Evolutionary conservation across 129 eudicot species (phyloP), one percentile per base, ranked within the genome.

Genomic region (Tagetes erecta): DNA sequence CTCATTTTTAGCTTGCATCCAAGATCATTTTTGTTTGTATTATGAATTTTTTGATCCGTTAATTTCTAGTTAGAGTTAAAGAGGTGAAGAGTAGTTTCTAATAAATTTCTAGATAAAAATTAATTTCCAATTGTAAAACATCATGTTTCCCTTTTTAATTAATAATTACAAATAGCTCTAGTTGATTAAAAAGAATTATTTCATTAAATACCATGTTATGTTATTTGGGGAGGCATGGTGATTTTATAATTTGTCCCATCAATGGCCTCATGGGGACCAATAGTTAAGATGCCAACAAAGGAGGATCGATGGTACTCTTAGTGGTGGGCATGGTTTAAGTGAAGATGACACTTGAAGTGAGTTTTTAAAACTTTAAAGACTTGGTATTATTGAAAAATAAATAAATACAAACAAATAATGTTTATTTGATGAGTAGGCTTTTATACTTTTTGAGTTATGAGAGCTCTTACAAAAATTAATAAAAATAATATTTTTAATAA

Each of bases 281-380:
- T 37, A 4, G 37, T 64, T 38, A 44, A 75, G 77, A 50, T n/a
- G 53, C 53, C 47, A 57, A 39, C 52, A 41, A 39, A 51, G 4
- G 64, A 75, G 36, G 56, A 69, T 75, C 34, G 71, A 75, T 57
- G 49, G 51, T 44, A 39, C 36, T 8, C 35, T 9, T 73, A 73
- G 80, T 75, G 73, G 80, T 76, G 68, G 80, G 59, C 75, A 76
- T 68, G 51, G 51, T 46, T 67, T 57, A 67, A 55, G 31, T 76
- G 75, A 76, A 14, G 68, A 59, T 34, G 68, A 76, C 80, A 62
- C 49, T 27, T 56, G 33, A 35, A 66, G 65, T 30, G 8, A 20
- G 8, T 42, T 68, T 76, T 45, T 59, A 34, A 57, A 33, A 76
- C 30, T 76, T 51, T 36, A 14, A 1, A 1, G 4, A n/a, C 20